These are phyloP conservation scores for Trichoderma harzianum DNA, from an alignment of 2,329 filamentous ascomycete species.

Conservation along the genomic window DNA sequence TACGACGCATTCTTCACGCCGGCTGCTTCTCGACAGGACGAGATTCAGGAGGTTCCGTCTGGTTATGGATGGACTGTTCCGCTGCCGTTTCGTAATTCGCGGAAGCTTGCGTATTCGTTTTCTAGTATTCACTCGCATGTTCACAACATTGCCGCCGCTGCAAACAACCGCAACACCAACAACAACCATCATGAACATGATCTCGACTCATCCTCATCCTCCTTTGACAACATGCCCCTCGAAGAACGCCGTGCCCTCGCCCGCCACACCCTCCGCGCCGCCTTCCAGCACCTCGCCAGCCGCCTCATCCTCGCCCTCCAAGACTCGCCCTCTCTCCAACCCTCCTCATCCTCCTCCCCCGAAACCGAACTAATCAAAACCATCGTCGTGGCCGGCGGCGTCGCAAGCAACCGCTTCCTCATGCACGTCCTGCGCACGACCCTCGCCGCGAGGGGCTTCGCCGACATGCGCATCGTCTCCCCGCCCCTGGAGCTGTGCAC, in stretches of 20 bases:
- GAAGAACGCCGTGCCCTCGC: constrained; percentile 68
- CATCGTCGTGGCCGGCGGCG: constrained; percentile 83
- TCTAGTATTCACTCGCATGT: constrained; percentile 60
- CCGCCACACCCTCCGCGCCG: constrained; percentile 69
- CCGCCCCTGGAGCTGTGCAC: constrained; percentile 81
- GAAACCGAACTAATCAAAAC: constrained; percentile 34
- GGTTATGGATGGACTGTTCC: constrained; percentile 60
- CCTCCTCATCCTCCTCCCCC: constrained; percentile 17
- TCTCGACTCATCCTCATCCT: background rate
- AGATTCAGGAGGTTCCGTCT: constrained; percentile 45
- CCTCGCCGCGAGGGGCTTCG: constrained; percentile 65
- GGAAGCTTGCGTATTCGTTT: constrained; percentile 68
- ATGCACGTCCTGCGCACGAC: constrained; percentile 58
- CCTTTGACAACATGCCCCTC: constrained; percentile 38
- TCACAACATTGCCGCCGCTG: constrained; percentile 40
- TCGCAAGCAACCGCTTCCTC: constrained; percentile 81
- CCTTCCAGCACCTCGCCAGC: constrained; percentile 82
- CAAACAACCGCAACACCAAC: background rate
- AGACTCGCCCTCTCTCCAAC: constrained; percentile 29
- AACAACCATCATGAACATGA: background rate
- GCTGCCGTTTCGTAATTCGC: constrained; percentile 60
- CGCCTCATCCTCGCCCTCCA: constrained; percentile 67
- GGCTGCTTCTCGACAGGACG: constrained; percentile 54
- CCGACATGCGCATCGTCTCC: constrained; percentile 59
- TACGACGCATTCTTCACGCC: constrained; percentile 49